These are phyloP conservation scores for Phytopythium montanum DNA, from an alignment of 352 stramenopile genomes.

Conservation along the genomic window DNA sequence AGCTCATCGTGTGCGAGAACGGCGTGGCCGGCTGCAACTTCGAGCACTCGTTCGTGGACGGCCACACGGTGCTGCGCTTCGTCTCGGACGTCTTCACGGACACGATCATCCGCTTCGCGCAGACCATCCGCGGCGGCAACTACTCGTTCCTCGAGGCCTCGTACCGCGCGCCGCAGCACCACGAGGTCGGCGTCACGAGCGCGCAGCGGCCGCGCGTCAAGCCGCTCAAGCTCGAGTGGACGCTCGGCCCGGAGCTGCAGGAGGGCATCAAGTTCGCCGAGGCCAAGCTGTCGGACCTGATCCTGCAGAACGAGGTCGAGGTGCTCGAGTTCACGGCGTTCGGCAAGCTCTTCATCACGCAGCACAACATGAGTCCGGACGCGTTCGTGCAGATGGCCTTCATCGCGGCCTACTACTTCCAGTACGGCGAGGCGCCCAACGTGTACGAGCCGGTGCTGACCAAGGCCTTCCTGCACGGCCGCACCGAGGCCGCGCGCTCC, in stretches of 20 bases:
- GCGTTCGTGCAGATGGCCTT: conserved; percentile 96
- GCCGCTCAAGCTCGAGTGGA: conserved; percentile 92
- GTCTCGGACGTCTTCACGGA: conserved; percentile 90
- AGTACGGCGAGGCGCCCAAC: conserved; percentile 87
- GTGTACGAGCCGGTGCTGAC: conserved; percentile 96
- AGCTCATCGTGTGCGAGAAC: conserved; percentile 94
- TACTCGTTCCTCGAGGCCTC: conserved; percentile 74
- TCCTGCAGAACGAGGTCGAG: conserved; percentile 91
- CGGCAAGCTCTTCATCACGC: conserved; percentile 89
- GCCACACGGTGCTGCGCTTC: conserved; percentile 93
- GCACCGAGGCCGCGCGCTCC: conserved; percentile 93
- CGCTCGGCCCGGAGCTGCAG: conserved; percentile 72
- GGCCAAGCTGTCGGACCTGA: conserved; percentile 92
- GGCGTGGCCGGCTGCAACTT: conserved; percentile 96
- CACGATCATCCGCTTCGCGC: conserved; percentile 91
- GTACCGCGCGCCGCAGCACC: conserved; percentile 64
- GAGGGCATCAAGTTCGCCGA: conserved; percentile 92
- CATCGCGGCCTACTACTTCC: conserved; percentile 92
- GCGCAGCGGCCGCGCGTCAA: conserved; percentile 41
- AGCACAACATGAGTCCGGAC: conserved; percentile 92
- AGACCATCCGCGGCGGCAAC: conserved; percentile 88
- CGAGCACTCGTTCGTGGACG: conserved; percentile 96
- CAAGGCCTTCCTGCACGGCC: conserved; percentile 93
- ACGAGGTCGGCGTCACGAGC: conserved; percentile 31
- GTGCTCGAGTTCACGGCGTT: conserved; percentile 94